Evolutionary conservation across 768 basidiomycete species (phyloP), one percentile per base, ranked within the genome.

Genomic region (Tulasnella sp.): DNA sequence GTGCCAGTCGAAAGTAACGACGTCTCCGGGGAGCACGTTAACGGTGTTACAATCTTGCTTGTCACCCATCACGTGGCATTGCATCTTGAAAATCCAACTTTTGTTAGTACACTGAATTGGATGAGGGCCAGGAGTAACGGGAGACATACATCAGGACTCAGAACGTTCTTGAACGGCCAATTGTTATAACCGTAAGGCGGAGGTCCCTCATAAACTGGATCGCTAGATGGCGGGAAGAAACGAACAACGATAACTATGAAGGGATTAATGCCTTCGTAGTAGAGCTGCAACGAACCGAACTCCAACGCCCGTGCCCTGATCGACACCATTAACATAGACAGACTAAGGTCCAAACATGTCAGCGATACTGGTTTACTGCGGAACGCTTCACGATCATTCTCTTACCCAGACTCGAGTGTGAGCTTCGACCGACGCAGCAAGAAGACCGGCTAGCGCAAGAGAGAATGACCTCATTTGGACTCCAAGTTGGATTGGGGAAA

Each of bases 271-370:
- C 71, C 16, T 14, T 40, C 11, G 39, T 65, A 5, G 5, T 5
- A 29, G 29, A 26, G 32, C n/a, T 65, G 14, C 4, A 59, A 59
- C 52, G 22, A 26, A 59, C 52, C 71, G 62, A 11, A 72, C 29
- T 29, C 62, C 71, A 26, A 72, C 32, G 26, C 69, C 69, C 29
- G 69, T 70, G 22, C 69, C 69, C 29, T 41, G 32, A 62, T 70
- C 69, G 16, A 70, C 47, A 22, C 69, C 69, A 19, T 70, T 70
- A n/a, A 70, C 69, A 11, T 47, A 70, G 69, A 70, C 69, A 26
- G 69, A 70, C 69, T 70, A 35, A 32, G 22, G 9, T 22, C 35
- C 1, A 22, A 22, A 35, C 26, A 22, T 5, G 42, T 42, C 42
- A 52, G 32, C n/a, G 69, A 59, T 1, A 8, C 19, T 16, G 16